Base-by-base conservation (phyloP, 306 rosid species). In the Cicer yamashitae region DNA sequence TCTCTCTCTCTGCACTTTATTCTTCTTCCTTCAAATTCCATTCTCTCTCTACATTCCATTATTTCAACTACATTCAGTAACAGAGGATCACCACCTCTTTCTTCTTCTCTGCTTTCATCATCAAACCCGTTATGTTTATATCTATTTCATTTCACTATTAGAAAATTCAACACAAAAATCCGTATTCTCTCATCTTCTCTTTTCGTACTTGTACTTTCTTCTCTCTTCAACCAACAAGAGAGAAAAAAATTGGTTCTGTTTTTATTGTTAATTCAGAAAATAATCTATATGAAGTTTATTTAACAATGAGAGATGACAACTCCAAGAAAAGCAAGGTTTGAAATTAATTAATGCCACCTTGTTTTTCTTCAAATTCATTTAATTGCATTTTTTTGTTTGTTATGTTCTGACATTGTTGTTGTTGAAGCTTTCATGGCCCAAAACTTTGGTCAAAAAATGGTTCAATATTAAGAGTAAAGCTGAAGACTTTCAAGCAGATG, bases 261-360 rank as follows among this genome's bases (percentile, higher is more conserved):
- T 72, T 77, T 73, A 77, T 53, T 68, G 85, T 46, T 75, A 65
- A 79, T 73, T 60, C 39, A 20, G 75, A 71, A 67, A 75, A 9
- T 2, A 9, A 25, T 65, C 85, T 89, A 66, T 86, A 92, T 96
- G 99, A 92, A 96, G 90, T 81, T 87, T 58, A 81, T 77, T 71
- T 86, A 79, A 90, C 98, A 89, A 96, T 96, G 99, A 91, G 90
- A 92, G 99, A 96, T 92, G 99, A 86, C 48, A 90, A 84, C 90
- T 85, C 83, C 58, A 96, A 92, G 91, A 96, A 90, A 87, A 90
- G 90, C 98, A 96, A 96, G 99, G 99, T 96, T 88, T 82, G 86
- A 9, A 73, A 77, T 22, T 22, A 22, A 22, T 22, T 71, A 85
- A 84, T 71, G 83, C 39, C 67, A 53, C 5, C 59, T 64, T 6